Evolutionary conservation across 2,329 filamentous ascomycete species (phyloP), one percentile per base, ranked within the genome.

Genomic region (Fusarium luffae): DNA sequence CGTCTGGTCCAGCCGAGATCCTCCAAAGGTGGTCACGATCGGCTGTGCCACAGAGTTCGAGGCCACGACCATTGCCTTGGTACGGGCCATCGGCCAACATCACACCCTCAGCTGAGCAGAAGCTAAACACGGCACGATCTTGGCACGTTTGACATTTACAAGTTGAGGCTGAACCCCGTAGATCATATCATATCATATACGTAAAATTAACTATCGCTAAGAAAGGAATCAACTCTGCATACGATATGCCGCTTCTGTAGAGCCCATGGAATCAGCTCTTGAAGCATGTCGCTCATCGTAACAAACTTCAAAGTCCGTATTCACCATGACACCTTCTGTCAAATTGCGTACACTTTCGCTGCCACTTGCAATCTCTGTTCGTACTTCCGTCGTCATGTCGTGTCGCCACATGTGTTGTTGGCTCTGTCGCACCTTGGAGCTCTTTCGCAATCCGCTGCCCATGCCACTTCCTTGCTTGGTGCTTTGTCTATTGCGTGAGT

Each of bases 311-410:
- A 74, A 74, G 19, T 74, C 72, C 2, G 63, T 64, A 13, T 65
- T 68, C 1, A 74, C 72, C 46, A 74, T 51, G 0, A 74, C 72
- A 0, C 72, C 72, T 18, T 74, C 72, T 0, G 72, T 74, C 43
- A 74, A 30, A 41, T 74, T 74, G 11, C 61, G 52, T 16, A 74
- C 70, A 14, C 72, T 74, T 6, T 74, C 72, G 4, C 72, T 74
- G 1, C 72, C 70, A 1, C 66, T 67, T 0, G 54, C 48, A 16
- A 68, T 66, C 12, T 61, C 60, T 0, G 48, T 55, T 23, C 28
- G 12, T n/a, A 64, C 46, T 25, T 68, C 61, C 1, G 48, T 47
- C 30, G 21, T 61, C 0, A 54, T 32, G 14, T 71, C 71, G 8
- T 63, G 59, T 16, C 71, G 63, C 72, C 72, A 74, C 5, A 16